Conservation (phyloP, 139 green algal species). For the Zygnema cylindricum region DNA sequence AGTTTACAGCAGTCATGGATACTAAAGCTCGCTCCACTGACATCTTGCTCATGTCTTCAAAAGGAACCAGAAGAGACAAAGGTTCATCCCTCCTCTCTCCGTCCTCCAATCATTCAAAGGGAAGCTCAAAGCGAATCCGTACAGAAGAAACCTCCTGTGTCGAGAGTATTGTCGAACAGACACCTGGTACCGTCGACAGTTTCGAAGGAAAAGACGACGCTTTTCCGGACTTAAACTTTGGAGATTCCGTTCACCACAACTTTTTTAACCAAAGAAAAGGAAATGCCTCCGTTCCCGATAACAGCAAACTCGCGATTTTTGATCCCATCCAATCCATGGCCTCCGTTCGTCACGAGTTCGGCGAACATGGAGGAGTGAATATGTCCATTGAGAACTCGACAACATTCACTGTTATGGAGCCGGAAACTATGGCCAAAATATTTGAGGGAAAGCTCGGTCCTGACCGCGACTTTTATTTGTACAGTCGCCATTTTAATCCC, state of each 20-base stretch:
- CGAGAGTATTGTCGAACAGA: neutral
- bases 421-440: conserved; percentile 44
- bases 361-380: conserved; percentile 52
- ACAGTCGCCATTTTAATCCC: conserved; percentile 51
- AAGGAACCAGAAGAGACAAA: too few relatives aligned
- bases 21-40: too few relatives aligned
- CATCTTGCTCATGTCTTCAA: too few relatives aligned
- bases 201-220: too few relatives aligned
- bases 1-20: too few relatives aligned
- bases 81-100: too few relatives aligned
- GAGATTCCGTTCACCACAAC: neutral
- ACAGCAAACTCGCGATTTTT: neutral
- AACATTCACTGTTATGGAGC: conserved; percentile 52
- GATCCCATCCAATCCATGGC: conserved; percentile 29
- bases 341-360: conserved; percentile 29
- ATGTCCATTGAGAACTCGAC: conserved; percentile 38
- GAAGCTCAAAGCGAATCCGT: neutral
- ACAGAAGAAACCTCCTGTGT: neutral
- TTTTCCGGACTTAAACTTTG: neutral
- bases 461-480: conserved; percentile 37
- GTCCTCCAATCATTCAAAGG: too few relatives aligned
- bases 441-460: conserved; percentile 32
- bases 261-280: neutral
- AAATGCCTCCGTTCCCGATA: neutral
- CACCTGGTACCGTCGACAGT: too few relatives aligned